phyloP scores from a whole-genome alignment of 768 basidiomycete genomes.

The Mycena chlorophos region DNA sequence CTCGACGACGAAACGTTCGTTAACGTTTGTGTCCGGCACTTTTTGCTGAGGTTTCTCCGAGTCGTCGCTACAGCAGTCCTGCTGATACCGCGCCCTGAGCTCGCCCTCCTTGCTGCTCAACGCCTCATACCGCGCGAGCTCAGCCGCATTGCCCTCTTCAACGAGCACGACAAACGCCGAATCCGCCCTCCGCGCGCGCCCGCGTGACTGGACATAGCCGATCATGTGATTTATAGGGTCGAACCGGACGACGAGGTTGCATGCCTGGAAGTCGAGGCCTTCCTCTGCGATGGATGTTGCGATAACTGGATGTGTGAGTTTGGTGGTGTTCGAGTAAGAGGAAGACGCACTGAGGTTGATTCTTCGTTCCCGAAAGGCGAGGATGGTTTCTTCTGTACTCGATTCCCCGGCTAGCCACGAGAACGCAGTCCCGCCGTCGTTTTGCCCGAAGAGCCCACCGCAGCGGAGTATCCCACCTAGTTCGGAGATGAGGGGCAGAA shows the following conservation, averaged over 20 bases:
- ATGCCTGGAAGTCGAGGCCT: constrained; percentile 90
- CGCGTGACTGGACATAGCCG: constrained; percentile 87
- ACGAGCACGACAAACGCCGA: constrained; percentile 86
- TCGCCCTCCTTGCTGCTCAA: constrained; percentile 64
- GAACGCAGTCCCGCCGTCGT: constrained; percentile 44
- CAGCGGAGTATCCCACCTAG: constrained; percentile 58
- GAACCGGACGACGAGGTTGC: constrained; percentile 84
- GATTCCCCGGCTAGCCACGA: constrained; percentile 35
- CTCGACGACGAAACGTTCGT: constrained; percentile 74
- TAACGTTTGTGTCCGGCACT: constrained; percentile 53
- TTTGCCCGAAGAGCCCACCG: constrained; percentile 72
- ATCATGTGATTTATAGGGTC: constrained; percentile 81
- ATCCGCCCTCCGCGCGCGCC: constrained; percentile 73
- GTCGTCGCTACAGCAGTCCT: constrained; percentile 45
- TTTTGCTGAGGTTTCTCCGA: constrained; percentile 39
- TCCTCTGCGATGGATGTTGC: constrained; percentile 91
- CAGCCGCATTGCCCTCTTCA: constrained; percentile 54
- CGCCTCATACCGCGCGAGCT: constrained; percentile 57
- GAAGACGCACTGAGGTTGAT: constrained; percentile 65
- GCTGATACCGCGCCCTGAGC: constrained; percentile 62
- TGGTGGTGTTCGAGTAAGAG: constrained; percentile 2
- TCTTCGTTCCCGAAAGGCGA: constrained; percentile 60
- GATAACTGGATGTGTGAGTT: constrained; percentile 47
- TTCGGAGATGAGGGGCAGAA: constrained; percentile 61
- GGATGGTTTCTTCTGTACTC: constrained; percentile 60